These are phyloP conservation scores for Neurospora sp. DNA, from an alignment of 495 filamentous ascomycete genomes.

Conservation along the genomic window DNA sequence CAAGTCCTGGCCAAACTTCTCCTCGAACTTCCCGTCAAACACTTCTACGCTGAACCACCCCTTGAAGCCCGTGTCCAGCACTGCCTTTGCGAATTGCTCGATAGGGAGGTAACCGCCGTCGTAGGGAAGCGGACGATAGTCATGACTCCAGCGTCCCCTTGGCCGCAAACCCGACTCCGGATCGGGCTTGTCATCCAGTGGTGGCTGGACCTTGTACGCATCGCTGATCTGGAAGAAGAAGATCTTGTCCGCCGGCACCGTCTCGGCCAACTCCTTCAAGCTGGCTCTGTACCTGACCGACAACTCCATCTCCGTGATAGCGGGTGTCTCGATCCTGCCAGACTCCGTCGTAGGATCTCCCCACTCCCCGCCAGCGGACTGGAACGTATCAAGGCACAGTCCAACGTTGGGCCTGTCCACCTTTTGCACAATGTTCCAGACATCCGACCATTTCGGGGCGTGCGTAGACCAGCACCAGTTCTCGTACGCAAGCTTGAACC, in stretches of 20 bases:
- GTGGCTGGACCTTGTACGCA: conserved; percentile 53
- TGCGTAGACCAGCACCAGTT: conserved; percentile 80
- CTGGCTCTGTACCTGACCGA: conserved; percentile 39
- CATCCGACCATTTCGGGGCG: conserved; percentile 56
- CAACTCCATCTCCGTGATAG: conserved; percentile 26
- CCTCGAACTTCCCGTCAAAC: conserved; percentile 56
- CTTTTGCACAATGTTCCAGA: conserved; percentile 54
- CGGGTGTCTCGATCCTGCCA: conserved; percentile 36
- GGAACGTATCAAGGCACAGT: conserved; percentile 75
- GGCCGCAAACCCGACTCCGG: conserved; percentile 40
- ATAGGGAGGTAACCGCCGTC: conserved; percentile 66
- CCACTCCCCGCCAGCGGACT: conserved; percentile 66
- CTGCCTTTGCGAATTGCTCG: conserved; percentile 51
- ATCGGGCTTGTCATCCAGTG: conserved; percentile 33
- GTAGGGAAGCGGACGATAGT: conserved; percentile 59
- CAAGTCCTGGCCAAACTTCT: conserved; percentile 44
- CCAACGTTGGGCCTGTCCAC: conserved; percentile 59
- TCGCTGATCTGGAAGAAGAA: conserved; percentile 70
- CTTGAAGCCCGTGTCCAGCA: conserved; percentile 59
- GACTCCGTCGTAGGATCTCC: conserved; percentile 60
- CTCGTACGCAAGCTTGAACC: conserved; percentile 61
- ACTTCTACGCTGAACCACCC: conserved; percentile 70
- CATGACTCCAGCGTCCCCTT: conserved; percentile 61
- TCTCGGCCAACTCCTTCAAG: conserved; percentile 41
- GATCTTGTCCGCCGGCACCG: conserved; percentile 61